Base-by-base conservation (phyloP, 169 alveolate genomes). In the Amoebophrya sp. region DNA sequence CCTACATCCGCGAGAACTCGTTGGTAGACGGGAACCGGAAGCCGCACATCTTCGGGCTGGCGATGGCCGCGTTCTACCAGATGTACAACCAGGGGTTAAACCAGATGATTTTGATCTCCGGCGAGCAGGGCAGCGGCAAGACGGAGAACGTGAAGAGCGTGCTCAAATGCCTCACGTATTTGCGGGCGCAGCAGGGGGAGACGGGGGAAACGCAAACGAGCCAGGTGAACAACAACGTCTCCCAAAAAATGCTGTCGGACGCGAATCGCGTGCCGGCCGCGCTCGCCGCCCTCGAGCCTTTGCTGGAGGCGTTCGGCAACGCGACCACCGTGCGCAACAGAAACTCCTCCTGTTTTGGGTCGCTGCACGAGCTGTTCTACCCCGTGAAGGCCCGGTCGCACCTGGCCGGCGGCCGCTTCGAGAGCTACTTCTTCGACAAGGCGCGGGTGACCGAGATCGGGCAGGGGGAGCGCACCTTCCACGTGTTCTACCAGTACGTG, bases 81-180 rank as follows among this genome's bases (percentile, higher is more conserved):
- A 23, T 88, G 90, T 88, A 45, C 42, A 88, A 88, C 41, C 40
- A 45, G 69, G 58, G 90, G 1, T 4, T 18, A 41, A n/a, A 40
- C 92, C 98, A 98, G 91, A 96, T 99, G 40, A 96, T 98, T 38
- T 97, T 98, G 87, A 98, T 98, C 69, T 96, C 99, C 38, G 99
- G 99, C 0, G 99, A 98, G 93, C 95, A 98, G 90, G 99, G 99
- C 0, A 98, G 99, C 34, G 99, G 99, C 0, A 98, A 98, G 94
- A 98, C 99, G 10, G 99, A 98, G 95, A 94, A 94, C 89, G 97
- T 98, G 16, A 96, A 96, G 87, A 29, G 34, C 7, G 78, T 58
- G 78, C 78, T 58, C 38, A 2, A 16, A 4, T 58, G 78, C 34
- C 78, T 58, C 78, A 58, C 78, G 29, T 58, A 2, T 4, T 16